Evolutionary conservation across 768 basidiomycete genomes (phyloP).

Genomic region (Coprinellus micaceus): DNA sequence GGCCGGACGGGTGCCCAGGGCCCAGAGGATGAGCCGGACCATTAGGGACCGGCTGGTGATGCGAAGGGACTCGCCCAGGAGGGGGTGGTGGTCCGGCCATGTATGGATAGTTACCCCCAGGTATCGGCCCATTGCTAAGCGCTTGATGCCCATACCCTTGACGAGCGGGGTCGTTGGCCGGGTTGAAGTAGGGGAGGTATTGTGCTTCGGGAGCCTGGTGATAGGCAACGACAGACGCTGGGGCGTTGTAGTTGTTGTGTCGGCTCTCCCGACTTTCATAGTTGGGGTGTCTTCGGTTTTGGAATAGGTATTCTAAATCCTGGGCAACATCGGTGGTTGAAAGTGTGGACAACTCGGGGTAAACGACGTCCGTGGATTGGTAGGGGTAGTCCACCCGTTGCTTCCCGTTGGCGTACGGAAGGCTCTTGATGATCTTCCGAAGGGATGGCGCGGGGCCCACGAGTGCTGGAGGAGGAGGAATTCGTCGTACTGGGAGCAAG

Average conservation of each 20-base stretch:
- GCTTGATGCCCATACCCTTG: not conserved
- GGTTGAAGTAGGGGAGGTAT: no score
- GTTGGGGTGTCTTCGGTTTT: slow-evolving; percentile 30
- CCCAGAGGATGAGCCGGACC: no score
- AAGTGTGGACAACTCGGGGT: slow-evolving; percentile 47
- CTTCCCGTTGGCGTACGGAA: slow-evolving; percentile 40
- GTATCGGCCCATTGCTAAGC: not conserved
- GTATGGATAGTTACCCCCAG: not conserved
- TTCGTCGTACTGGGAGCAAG: slow-evolving; percentile 43
- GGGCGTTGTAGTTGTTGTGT: no score
- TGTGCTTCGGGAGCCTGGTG: no score
- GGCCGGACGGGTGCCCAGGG: not conserved
- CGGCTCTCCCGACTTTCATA: slow-evolving; percentile 2
- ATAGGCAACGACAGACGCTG: no score
- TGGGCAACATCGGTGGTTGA: slow-evolving; percentile 43
- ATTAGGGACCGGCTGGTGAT: slow-evolving; percentile 7
- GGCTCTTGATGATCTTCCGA: slow-evolving; percentile 61
- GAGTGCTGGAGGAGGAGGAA: slow-evolving; percentile 53
- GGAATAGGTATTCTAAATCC: slow-evolving; percentile 55
- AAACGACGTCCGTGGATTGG: slow-evolving; percentile 22
- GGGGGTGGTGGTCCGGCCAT: slow-evolving; percentile 2
- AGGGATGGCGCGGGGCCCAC: slow-evolving; percentile 52
- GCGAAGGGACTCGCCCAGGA: slow-evolving; percentile 10
- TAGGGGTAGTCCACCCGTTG: slow-evolving; percentile 21
- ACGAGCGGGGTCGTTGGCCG: no score